A percentile compares a stretch with the other conserved stretches of the same genome.
Conservation (phyloP, 2,329 filamentous ascomycete genomes). For the Pyrenochaeta sp. region DNA sequence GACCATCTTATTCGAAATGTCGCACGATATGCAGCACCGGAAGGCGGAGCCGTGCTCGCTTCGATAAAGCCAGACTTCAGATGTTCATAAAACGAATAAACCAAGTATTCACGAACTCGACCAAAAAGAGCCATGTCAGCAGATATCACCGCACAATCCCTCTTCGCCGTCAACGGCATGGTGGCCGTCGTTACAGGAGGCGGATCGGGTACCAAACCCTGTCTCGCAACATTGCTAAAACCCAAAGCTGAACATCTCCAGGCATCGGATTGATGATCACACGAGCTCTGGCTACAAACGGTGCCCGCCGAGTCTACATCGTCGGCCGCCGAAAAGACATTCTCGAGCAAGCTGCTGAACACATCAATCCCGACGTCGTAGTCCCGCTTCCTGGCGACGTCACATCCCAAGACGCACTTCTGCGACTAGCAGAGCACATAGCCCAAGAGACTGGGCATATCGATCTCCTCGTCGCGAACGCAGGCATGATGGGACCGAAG, state of each 20-base stretch:
- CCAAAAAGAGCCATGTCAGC: no score
- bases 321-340: conserved; percentile 23
- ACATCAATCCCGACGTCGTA: conserved; percentile 19
- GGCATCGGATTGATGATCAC: conserved; percentile 31
- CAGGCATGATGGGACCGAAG: conserved; percentile 29
- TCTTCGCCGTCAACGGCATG: conserved; percentile 28
- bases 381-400: conserved; percentile 29
- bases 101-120: no score
- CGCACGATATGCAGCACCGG: no score
- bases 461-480: conserved; percentile 34
- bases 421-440: conserved; percentile 17
- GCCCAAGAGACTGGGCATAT: conserved; percentile 20
- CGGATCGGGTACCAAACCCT: conserved; percentile 18
- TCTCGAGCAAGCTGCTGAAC: conserved; percentile 16
- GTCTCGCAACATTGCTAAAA: not conserved
- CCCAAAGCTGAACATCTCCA: not conserved
- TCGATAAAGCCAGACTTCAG: no score
- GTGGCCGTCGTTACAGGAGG: conserved; percentile 33
- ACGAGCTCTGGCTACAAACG: conserved; percentile 25
- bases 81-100: no score
- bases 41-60: no score
- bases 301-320: conserved; percentile 27
- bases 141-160: conserved; percentile 13
- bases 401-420: conserved; percentile 19
- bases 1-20: no score